Conservation (phyloP, 768 basidiomycete genomes). For the Boletus subcaerulescens region DNA sequence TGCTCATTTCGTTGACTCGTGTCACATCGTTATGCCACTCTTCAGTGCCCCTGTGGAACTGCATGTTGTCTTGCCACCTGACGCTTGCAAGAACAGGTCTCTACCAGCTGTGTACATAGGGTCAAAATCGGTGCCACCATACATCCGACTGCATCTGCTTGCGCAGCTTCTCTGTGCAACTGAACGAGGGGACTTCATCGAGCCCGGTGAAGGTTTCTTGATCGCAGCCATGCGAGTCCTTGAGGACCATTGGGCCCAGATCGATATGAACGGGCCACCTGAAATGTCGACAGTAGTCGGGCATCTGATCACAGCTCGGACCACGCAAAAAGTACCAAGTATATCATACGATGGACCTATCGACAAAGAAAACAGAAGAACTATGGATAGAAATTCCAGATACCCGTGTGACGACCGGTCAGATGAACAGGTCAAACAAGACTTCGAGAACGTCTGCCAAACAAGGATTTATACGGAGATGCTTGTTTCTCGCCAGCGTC, state of each 20-base stretch:
- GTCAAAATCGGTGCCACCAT: conserved; percentile 67
- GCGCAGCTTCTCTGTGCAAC: conserved; percentile 58
- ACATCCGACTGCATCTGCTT: conserved; percentile 81
- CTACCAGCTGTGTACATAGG: conserved; percentile 72
- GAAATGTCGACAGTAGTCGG: conserved; percentile 66
- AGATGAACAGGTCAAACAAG: conserved; percentile 47
- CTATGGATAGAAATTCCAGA: conserved; percentile 1
- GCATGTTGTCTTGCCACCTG: conserved; percentile 56
- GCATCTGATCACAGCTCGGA: conserved; percentile 16
- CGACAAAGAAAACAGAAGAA: background rate
- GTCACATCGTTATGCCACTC: conserved; percentile 57
- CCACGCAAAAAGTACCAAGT: conserved; percentile 16
- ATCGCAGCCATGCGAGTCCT: conserved; percentile 68
- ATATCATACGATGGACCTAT: background rate
- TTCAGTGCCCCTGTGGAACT: conserved; percentile 64
- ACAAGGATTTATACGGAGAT: conserved; percentile 55
- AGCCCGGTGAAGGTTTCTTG: conserved; percentile 67
- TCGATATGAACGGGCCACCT: conserved; percentile 73
- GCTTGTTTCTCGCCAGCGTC: conserved; percentile 49
- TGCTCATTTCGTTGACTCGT: conserved; percentile 44
- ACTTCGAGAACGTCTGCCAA: conserved; percentile 47
- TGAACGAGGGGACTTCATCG: conserved; percentile 51
- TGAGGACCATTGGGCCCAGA: conserved; percentile 64
- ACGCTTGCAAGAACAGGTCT: conserved; percentile 40
- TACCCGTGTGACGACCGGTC: conserved; percentile 40